Evolutionary conservation across 2,329 filamentous ascomycete genomes (phyloP).

Genomic region (Aspergillus sojae): DNA sequence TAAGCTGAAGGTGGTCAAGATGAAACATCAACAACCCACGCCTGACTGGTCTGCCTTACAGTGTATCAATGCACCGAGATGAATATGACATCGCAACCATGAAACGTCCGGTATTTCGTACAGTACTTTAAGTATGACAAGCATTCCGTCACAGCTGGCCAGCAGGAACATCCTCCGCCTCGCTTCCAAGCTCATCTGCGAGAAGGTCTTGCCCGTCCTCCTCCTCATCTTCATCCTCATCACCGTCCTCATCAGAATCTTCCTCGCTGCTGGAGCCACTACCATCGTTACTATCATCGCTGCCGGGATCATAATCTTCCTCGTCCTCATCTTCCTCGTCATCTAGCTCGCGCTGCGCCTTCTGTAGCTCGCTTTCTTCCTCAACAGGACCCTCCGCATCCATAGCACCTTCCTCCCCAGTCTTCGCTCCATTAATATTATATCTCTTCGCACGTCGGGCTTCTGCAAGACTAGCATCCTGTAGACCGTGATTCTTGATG

Average conservation of each 20-base stretch:
- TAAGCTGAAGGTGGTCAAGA: not conserved
- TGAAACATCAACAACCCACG: not conserved
- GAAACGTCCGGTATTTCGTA: conserved; percentile 1
- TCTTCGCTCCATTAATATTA: conserved; percentile 50
- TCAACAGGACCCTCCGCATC: conserved; percentile 44
- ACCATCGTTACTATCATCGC: conserved; percentile 51
- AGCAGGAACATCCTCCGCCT: conserved; percentile 44
- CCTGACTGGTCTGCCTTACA: not conserved
- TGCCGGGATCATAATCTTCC: conserved; percentile 56
- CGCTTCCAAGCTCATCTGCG: conserved; percentile 47
- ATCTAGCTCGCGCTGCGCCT: conserved; percentile 59
- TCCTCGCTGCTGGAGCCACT: conserved; percentile 49
- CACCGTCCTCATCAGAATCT: conserved; percentile 43
- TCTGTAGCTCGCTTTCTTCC: conserved; percentile 60
- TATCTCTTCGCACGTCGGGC: conserved; percentile 62
- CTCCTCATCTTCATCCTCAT: conserved; percentile 35
- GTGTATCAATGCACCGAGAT: not conserved
- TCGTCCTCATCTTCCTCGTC: conserved; percentile 52
- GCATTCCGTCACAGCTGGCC: conserved; percentile 28
- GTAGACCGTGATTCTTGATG: conserved; percentile 61
- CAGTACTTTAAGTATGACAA: conserved; percentile 1
- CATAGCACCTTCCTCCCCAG: conserved; percentile 26
- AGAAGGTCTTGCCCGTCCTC: conserved; percentile 41
- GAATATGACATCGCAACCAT: not conserved
- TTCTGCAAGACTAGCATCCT: conserved; percentile 66